Evolutionary conservation across 345 rosid species (phyloP), one percentile per base, ranked within the genome.

Genomic region (Punica granatum): DNA sequence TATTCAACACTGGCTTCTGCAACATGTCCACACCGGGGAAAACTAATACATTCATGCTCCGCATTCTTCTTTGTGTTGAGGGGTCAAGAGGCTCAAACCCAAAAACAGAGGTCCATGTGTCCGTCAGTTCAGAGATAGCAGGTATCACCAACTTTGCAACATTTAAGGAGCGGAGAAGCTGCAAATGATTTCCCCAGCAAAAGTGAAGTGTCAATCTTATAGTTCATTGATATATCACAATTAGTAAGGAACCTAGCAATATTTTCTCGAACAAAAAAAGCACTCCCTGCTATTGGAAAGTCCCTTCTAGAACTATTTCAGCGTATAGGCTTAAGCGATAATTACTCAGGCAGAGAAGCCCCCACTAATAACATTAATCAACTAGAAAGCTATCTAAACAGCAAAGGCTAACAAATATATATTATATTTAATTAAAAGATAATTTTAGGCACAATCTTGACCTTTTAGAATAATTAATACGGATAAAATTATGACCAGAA

Each of bases 21-120:
- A 94, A 74, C 93, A 94, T 79, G 68, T 88, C 97, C 53, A 94
- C 89, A 37, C 98, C 90, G 42, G 97, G 99, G 80, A 94, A 94
- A 53, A 83, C 93, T 76, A 94, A 34, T 76, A 94, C 69, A 70
- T 84, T 91, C 80, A 84, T 79, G 70, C 84, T 84, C 76, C 81
- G 84, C 69, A 85, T 78, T 74, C 68, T 71, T 67, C 72, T 81
- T 70, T 76, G 80, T 54, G 62, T 79, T 61, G 78, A 73, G 67
- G 70, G 72, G 49, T 79, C 78, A 67, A 89, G 74, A 13, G 90
- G 86, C 72, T 41, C 72, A 78, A 94, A 94, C 75, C 92, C 93
- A 68, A 94, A 94, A 64, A 84, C 96, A 64, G 89, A 82, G 64
- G 86, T 91, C 99, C 98, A 94, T 14, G 98, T 89, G 73, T 83